Evolutionary conservation across 768 basidiomycete species (phyloP), one percentile per base, ranked within the genome.

Genomic region (Boletus sp.): DNA sequence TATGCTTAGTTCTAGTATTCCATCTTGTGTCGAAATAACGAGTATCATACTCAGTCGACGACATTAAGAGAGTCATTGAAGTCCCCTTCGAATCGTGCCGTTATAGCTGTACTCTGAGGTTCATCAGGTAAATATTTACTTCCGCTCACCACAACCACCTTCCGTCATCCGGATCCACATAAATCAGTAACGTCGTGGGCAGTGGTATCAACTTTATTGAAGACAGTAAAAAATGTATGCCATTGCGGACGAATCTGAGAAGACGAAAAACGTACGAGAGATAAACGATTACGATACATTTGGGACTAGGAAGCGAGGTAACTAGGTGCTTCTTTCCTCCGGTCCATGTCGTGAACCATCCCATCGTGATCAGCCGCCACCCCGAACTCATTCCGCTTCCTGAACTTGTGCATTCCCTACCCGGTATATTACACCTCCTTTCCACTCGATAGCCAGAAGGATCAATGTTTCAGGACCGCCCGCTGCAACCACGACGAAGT

Each of bases 381-480:
- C 18, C 9, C 2, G 18, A n/a, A 50, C 3, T 59, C 60, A 62
- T 0, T 47, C 28, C 7, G 17, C 41, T 39, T 41, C 54, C 1
- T 0, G 9, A 7, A 50, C 44, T 1, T 7, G 12, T 11, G 51
- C 4, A 18, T 14, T 40, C 20, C 60, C 60, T 5, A 56, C 30
- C 41, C 61, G 61, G 7, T 63, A 63, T 7, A 61, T 57, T 2
- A 63, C 45, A 1, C 32, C 56, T 29, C 55, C 56, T 11, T n/a
- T 39, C 57, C 61, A 63, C 36, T 63, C 57, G 3, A 63, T 36
- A 1, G 61, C 61, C 6, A 63, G n/a, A 28, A 63, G 45, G 4
- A 53, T n/a, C 42, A 57, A 24, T 29, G 2, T 15, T 4, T 15
- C 6, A 3, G 2, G 15, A 9, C 6, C 33, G 10, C 24, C 3